Evolutionary conservation across 805 yeast genomes (phyloP).

Genomic region (Sugiyamaella lignohabitans): DNA sequence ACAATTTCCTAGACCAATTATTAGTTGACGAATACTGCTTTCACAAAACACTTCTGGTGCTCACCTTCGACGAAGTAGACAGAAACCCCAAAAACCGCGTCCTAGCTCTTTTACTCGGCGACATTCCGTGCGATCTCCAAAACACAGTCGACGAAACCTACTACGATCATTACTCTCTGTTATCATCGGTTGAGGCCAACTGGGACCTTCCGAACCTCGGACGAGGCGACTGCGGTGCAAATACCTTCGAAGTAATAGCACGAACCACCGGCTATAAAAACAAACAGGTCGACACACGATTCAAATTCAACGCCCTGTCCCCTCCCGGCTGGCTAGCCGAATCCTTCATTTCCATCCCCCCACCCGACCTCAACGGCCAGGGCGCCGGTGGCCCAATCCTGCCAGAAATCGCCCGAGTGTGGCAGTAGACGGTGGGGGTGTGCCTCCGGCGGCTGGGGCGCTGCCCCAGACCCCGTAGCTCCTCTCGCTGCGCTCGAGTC

Average conservation of each 20-base stretch:
- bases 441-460: not conserved
- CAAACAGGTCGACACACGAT: conserved; percentile 7
- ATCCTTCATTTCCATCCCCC: not conserved
- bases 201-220: conserved; percentile 46
- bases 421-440: not conserved
- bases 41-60: not conserved
- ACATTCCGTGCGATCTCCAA: conserved; percentile 34
- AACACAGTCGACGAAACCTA: conserved; percentile 42
- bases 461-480: not conserved
- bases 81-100: conserved; percentile 38
- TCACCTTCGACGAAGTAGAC: not conserved
- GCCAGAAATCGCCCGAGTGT: not conserved
- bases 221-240: conserved; percentile 45
- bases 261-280: conserved; percentile 23
- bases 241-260: conserved; percentile 41
- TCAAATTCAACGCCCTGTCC: not conserved
- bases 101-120: conserved; percentile 40
- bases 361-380: not conserved
- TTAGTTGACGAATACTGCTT: not conserved
- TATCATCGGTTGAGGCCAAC: conserved; percentile 44
- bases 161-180: conserved; percentile 47
- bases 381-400: not conserved
- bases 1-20: conserved; percentile 21
- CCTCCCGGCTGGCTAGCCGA: not conserved
- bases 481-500: no score